Evolutionary conservation across 805 yeast genomes (phyloP).

Genomic region (Lachancea sp.): DNA sequence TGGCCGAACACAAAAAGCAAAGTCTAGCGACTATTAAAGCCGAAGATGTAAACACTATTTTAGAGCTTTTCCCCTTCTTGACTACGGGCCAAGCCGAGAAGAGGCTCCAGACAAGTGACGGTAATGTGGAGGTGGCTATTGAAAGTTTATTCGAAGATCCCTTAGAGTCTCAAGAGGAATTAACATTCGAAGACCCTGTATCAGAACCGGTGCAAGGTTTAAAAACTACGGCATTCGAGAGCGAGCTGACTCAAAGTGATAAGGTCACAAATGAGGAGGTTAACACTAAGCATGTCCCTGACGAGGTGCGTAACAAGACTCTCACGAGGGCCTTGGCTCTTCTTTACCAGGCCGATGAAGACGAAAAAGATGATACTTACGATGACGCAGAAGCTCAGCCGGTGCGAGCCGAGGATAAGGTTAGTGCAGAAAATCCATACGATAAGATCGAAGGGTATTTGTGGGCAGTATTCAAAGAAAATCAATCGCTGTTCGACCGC

Average conservation of each 20-base stretch:
- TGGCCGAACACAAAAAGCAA: slow-evolving; percentile 6
- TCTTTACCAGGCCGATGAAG: slow-evolving; percentile 71
- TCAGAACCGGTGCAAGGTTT: slow-evolving; percentile 14
- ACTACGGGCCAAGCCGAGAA: slow-evolving; percentile 41
- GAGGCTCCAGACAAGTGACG: slow-evolving; percentile 42
- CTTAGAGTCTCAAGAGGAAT: slow-evolving; percentile 31
- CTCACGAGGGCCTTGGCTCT: slow-evolving; percentile 54
- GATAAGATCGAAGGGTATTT: slow-evolving; percentile 48
- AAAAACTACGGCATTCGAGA: not conserved
- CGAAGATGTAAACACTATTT: slow-evolving; percentile 36
- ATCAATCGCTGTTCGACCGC: slow-evolving; percentile 44
- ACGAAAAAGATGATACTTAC: slow-evolving; percentile 78
- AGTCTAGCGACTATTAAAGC: slow-evolving; percentile 15
- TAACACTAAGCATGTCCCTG: slow-evolving; percentile 31
- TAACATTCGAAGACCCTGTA: slow-evolving; percentile 12
- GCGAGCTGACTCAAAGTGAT: slow-evolving; percentile 5
- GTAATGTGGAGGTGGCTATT: slow-evolving; percentile 53
- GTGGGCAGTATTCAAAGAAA: slow-evolving; percentile 49
- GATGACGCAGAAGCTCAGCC: slow-evolving; percentile 40
- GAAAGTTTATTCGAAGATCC: slow-evolving; percentile 61
- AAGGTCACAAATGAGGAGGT: slow-evolving; percentile 7
- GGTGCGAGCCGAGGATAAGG: slow-evolving; percentile 11
- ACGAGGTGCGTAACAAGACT: slow-evolving; percentile 50
- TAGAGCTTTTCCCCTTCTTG: slow-evolving; percentile 66
- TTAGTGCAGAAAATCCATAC: slow-evolving; percentile 16